A percentile compares a stretch with the other conserved stretches of the same genome.
Evolutionary conservation across 2,329 filamentous ascomycete species (phyloP).

Genomic region (Clarireedia sp.): DNA sequence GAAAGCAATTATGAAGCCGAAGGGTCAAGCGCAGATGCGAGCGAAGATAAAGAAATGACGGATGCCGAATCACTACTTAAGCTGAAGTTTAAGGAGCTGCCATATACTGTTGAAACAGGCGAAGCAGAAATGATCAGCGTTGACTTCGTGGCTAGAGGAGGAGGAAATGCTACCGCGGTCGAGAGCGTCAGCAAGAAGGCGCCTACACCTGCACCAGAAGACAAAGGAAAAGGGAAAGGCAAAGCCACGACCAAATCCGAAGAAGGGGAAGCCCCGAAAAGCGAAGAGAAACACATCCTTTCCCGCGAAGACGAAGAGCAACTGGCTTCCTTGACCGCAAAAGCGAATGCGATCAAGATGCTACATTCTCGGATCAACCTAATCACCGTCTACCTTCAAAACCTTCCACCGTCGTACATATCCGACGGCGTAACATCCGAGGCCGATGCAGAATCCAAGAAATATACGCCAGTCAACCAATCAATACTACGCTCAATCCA

Average conservation of each 20-base stretch:
- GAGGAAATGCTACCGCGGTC: constrained; percentile 67
- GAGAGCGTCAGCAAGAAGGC: constrained; percentile 26
- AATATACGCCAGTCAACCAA: constrained; percentile 39
- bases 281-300: constrained; percentile 46
- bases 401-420: constrained; percentile 58
- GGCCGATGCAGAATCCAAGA: constrained; percentile 20
- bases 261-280: constrained; percentile 26
- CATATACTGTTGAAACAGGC: constrained; percentile 84
- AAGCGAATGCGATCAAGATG: constrained; percentile 90
- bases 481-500: constrained; percentile 81
- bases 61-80: constrained; percentile 48
- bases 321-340: constrained; percentile 66
- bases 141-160: constrained; percentile 81
- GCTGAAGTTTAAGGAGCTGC: constrained; percentile 73
- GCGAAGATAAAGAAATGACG: constrained; percentile 65
- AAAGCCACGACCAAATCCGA: constrained; percentile 26
- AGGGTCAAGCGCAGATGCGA: constrained; percentile 40
- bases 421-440: constrained; percentile 36
- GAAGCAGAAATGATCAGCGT: constrained; percentile 98
- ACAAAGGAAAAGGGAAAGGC: constrained; percentile 24
- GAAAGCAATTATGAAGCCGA: constrained; percentile 76
- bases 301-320: constrained; percentile 53
- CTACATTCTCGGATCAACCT: constrained; percentile 69
- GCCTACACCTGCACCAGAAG: constrained; percentile 20
- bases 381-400: constrained; percentile 67